Percentiles rank a stretch among this genome's conserved stretches.
phyloP scores from a whole-genome alignment of 345 rosid species.

The Euphorbia peplus region DNA sequence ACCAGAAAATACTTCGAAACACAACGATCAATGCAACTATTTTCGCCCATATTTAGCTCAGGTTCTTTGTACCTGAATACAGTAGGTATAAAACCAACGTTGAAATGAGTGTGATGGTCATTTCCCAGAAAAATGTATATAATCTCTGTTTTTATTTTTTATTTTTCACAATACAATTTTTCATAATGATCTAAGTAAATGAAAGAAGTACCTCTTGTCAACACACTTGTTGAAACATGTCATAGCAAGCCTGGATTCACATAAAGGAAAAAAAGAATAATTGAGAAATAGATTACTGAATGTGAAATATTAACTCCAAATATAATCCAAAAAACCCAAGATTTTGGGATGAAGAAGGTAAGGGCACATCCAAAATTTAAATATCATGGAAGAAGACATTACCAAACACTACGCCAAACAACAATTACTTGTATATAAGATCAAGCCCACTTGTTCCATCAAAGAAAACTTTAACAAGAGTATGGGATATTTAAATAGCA shows the following conservation, averaged over 20 bases:
- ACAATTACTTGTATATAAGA: not conserved
- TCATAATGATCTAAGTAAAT: slow-evolving; percentile 2
- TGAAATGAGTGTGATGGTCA: not conserved
- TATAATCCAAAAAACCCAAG: not conserved
- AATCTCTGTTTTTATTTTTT: no score
- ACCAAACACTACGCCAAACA: not conserved
- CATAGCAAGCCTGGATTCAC: slow-evolving; percentile 69
- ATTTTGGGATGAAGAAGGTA: not conserved
- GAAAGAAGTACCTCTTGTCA: slow-evolving; percentile 65
- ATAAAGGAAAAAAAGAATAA: slow-evolving; percentile 8
- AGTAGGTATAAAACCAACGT: not conserved
- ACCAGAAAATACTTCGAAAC: slow-evolving; percentile 97
- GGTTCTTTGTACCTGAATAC: slow-evolving; percentile 76
- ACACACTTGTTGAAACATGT: slow-evolving; percentile 90
- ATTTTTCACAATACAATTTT: no score
- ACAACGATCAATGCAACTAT: slow-evolving; percentile 97
- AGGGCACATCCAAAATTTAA: not conserved
- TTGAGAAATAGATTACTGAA: not conserved
- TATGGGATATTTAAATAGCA: not conserved
- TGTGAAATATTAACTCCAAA: not conserved
- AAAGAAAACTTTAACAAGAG: not conserved
- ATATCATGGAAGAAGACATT: not conserved
- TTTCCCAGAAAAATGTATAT: not conserved
- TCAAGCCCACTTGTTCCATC: not conserved
- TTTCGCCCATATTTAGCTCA: slow-evolving; percentile 98